These are phyloP conservation scores for Scheffersomyces stipitis DNA, from an alignment of 805 yeast genomes.

Conservation along the genomic window DNA sequence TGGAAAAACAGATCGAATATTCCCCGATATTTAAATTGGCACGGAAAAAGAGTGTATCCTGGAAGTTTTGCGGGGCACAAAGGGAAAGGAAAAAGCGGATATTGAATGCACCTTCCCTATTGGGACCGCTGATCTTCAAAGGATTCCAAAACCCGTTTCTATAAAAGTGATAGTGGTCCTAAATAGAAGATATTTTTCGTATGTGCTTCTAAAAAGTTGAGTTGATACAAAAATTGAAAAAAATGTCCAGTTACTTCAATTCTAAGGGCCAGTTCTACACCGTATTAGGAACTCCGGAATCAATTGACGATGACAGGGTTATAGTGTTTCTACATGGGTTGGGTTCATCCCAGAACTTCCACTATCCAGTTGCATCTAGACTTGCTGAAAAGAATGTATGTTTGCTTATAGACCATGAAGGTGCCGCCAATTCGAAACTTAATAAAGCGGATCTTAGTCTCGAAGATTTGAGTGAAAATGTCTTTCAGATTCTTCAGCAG, in stretches of 20 bases:
- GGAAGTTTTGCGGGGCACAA: no score
- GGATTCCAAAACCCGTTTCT: no score
- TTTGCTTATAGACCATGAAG: constrained; percentile 10
- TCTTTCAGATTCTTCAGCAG: constrained; percentile 2
- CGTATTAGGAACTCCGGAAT: neutral
- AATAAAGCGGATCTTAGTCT: constrained; percentile 1
- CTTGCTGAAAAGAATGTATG: constrained; percentile 4
- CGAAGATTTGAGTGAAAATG: constrained; percentile 5
- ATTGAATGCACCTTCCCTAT: no score
- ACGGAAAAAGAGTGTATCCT: no score
- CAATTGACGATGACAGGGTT: neutral
- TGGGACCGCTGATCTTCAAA: no score
- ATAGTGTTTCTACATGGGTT: constrained; percentile 11
- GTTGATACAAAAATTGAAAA: no score
- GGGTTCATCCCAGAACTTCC: constrained; percentile 12
- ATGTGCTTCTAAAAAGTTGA: no score
- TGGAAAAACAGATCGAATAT: no score
- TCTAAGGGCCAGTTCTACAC: neutral
- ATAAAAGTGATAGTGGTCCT: no score
- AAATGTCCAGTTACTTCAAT: neutral
- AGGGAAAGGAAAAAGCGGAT: no score
- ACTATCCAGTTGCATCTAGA: constrained; percentile 5
- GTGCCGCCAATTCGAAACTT: constrained; percentile 7
- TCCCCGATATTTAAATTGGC: no score
- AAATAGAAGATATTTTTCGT: no score